These are phyloP conservation scores for Colletotrichum eleusines DNA, from an alignment of 2,329 filamentous ascomycete species.

Conservation along the genomic window DNA sequence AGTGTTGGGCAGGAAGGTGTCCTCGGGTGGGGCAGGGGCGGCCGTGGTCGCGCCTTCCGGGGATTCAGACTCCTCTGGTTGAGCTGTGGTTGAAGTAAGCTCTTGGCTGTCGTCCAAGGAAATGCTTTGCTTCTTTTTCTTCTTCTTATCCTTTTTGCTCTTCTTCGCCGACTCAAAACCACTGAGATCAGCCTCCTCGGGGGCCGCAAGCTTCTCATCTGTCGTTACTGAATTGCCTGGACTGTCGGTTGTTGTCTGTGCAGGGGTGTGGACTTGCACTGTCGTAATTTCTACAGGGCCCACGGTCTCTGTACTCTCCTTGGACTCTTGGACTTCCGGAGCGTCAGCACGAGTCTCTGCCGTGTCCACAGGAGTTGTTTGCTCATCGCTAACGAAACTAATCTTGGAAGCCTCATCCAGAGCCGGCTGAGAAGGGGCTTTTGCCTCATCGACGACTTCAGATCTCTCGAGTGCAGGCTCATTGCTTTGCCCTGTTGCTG, in stretches of 20 bases:
- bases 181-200: conserved; percentile 6
- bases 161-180: conserved; percentile 32
- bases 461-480: conserved; percentile 12
- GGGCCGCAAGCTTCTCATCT: conserved; percentile 5
- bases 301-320: conserved; percentile 46
- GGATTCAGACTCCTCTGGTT: background rate
- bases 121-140: conserved; percentile 47
- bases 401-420: background rate
- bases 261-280: conserved; percentile 9
- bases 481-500: conserved; percentile 1
- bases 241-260: conserved; percentile 1
- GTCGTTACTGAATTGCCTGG: background rate
- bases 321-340: conserved; percentile 35
- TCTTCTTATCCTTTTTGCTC: conserved; percentile 51
- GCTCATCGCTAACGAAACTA: background rate
- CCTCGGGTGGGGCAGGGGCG: conserved; percentile 6
- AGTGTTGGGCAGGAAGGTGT: background rate
- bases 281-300: conserved; percentile 15
- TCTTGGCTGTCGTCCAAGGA: conserved; percentile 25
- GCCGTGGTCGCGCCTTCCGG: background rate
- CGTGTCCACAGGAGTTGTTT: background rate
- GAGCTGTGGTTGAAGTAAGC: background rate
- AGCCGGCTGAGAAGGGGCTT: background rate
- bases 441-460: background rate
- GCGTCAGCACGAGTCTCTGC: conserved; percentile 1